Evolutionary conservation across 31 red algal genomes (phyloP).

Genomic region (Bonnemaisonia californica): DNA sequence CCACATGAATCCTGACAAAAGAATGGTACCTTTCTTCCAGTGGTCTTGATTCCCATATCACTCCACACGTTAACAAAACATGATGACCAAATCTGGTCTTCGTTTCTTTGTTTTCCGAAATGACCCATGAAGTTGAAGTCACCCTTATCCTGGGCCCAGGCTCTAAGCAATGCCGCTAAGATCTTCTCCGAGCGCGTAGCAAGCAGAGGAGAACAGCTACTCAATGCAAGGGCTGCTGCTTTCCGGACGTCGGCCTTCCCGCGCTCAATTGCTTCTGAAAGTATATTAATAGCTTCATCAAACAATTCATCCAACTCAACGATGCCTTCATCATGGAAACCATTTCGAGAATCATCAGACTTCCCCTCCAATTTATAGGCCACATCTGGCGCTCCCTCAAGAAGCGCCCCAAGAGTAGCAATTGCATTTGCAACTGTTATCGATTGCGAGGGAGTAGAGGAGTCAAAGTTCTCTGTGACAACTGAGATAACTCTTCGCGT

Average conservation of each 20-base stretch:
- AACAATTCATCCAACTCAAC: conserved; percentile 31
- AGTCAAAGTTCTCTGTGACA: conserved; percentile 38
- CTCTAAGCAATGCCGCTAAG: conserved; percentile 45
- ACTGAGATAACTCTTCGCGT: conserved; percentile 55
- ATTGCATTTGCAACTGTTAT: conserved; percentile 54
- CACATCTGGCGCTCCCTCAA: conserved; percentile 55
- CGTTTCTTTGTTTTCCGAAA: conserved; percentile 33
- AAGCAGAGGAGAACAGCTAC: conserved; percentile 51
- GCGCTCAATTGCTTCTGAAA: conserved; percentile 47
- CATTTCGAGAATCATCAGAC: neutral
- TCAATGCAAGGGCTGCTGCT: conserved; percentile 56
- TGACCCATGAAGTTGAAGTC: conserved; percentile 45
- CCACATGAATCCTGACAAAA: conserved; percentile 58
- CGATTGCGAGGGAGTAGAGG: conserved; percentile 34
- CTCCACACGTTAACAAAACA: conserved; percentile 61
- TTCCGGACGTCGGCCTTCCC: conserved; percentile 47
- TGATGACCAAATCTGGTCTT: conserved; percentile 46
- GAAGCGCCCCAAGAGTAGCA: conserved; percentile 47
- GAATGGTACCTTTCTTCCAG: conserved; percentile 23
- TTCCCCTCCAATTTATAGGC: neutral
- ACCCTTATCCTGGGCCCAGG: conserved; percentile 60
- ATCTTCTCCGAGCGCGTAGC: conserved; percentile 55
- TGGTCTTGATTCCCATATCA: conserved; percentile 58
- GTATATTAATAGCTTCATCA: conserved; percentile 48
- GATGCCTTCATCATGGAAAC: neutral